Evolutionary conservation across 1,284 basidiomycete species (phyloP).

Genomic region (Puccinia hordei): DNA sequence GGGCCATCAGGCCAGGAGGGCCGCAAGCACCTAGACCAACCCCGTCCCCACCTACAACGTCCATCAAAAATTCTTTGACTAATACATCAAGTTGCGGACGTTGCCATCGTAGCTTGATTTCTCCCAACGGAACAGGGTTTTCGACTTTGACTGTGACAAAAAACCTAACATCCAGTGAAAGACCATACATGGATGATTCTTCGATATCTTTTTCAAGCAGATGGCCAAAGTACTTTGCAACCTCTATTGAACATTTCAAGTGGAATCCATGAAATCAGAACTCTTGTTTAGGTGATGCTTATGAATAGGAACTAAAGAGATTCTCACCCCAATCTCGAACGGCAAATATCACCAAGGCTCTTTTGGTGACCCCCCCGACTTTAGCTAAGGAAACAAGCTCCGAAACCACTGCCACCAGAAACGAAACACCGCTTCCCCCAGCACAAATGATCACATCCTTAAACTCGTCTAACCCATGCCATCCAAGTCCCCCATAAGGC

Average conservation of each 20-base stretch:
- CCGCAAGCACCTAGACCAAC: constrained; percentile 41
- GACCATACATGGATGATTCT: constrained; percentile 5
- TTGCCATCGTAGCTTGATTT: constrained; percentile 36
- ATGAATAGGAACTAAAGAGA: neutral
- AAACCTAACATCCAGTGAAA: constrained; percentile 36
- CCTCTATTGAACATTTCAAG: constrained; percentile 15
- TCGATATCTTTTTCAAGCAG: neutral
- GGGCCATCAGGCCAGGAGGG: constrained; percentile 22
- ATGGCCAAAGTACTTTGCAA: constrained; percentile 38
- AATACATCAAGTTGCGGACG: constrained; percentile 27
- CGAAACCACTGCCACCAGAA: constrained; percentile 7
- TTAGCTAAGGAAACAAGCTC: constrained; percentile 30
- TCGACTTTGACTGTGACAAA: constrained; percentile 43
- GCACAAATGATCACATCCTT: constrained; percentile 35
- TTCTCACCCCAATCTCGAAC: constrained; percentile 46
- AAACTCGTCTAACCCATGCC: constrained; percentile 32
- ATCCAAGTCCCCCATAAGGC: constrained; percentile 49
- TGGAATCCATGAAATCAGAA: neutral
- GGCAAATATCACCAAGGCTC: constrained; percentile 32
- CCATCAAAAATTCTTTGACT: constrained; percentile 40
- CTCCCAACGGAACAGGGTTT: neutral
- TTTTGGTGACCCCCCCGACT: constrained; percentile 8
- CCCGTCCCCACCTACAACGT: constrained; percentile 22
- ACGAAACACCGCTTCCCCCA: constrained; percentile 44
- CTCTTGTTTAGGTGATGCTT: neutral